Evolutionary conservation across 371 early-diverging fungal species (phyloP).

Genomic region (Mucor velutinosus): DNA sequence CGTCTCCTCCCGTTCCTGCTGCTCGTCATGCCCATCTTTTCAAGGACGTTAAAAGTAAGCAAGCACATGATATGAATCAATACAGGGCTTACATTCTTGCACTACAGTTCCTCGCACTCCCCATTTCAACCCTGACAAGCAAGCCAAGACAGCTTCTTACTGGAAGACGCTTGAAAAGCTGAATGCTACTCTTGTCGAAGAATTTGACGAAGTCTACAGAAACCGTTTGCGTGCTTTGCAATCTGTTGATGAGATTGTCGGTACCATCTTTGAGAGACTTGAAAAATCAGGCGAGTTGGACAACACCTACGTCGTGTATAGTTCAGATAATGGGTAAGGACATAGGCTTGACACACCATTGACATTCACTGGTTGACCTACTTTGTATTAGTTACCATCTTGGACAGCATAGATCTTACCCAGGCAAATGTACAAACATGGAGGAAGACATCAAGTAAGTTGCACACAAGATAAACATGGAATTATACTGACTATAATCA

Average conservation of each 20-base stretch:
- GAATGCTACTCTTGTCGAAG: conserved; percentile 36
- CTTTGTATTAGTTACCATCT: conserved; percentile 51
- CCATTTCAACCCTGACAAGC: conserved; percentile 59
- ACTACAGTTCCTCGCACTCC: conserved; percentile 51
- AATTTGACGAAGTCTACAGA: conserved; percentile 57
- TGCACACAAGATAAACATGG: not conserved
- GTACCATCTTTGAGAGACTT: conserved; percentile 52
- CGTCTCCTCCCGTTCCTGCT: conserved; percentile 51
- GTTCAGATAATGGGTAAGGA: conserved; percentile 62
- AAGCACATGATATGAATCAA: too few species aligned
- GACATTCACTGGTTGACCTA: too few species aligned
- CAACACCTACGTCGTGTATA: conserved; percentile 69
- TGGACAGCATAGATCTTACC: conserved; percentile 62
- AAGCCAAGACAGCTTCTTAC: conserved; percentile 59
- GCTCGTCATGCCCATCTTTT: conserved; percentile 55
- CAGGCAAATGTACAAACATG: conserved; percentile 60
- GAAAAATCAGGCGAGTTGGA: conserved; percentile 60
- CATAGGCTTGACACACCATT: not conserved
- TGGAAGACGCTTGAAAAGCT: conserved; percentile 50
- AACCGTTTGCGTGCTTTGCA: conserved; percentile 63
- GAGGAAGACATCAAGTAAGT: conserved; percentile 64
- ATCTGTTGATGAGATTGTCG: conserved; percentile 67
- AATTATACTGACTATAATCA: not conserved
- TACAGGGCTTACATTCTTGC: too few species aligned
- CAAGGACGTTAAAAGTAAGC: conserved; percentile 43